Evolutionary conservation across 176 grass and related monocot genomes (phyloP).

Genomic region (Avena atlantica): DNA sequence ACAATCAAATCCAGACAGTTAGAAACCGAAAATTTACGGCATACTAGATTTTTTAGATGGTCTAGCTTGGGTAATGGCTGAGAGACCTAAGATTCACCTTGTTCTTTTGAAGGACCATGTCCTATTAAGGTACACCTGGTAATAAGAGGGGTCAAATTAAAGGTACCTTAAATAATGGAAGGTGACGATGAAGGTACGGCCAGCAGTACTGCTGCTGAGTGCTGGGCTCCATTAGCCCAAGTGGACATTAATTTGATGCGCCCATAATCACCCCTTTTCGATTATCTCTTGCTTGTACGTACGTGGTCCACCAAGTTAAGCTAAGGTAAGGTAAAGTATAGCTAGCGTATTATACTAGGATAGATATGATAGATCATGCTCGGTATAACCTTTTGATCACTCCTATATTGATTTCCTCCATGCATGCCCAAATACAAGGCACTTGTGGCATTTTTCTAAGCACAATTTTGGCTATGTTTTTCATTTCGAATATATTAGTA

Average conservation of each 20-base stretch:
- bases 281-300: not conserved
- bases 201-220: not conserved
- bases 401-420: not conserved
- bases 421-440: not conserved
- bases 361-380: not conserved
- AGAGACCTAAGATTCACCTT: no score
- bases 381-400: no score
- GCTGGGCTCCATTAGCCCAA: not conserved
- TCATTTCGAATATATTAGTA: no score
- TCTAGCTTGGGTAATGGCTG: no score
- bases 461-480: no score
- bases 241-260: conserved; percentile 17
- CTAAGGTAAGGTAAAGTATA: not conserved
- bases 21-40: no score
- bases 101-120: no score
- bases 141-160: not conserved
- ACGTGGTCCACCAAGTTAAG: not conserved
- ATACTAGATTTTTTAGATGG: no score
- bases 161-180: conserved; percentile 28
- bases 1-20: no score
- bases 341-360: not conserved
- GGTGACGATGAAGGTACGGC: conserved; percentile 4
- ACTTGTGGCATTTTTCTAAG: not conserved
- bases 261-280: not conserved
- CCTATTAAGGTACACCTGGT: not conserved